Conservation (phyloP, 2,329 filamentous ascomycete genomes). For the Tolypocladium inflatum region DNA sequence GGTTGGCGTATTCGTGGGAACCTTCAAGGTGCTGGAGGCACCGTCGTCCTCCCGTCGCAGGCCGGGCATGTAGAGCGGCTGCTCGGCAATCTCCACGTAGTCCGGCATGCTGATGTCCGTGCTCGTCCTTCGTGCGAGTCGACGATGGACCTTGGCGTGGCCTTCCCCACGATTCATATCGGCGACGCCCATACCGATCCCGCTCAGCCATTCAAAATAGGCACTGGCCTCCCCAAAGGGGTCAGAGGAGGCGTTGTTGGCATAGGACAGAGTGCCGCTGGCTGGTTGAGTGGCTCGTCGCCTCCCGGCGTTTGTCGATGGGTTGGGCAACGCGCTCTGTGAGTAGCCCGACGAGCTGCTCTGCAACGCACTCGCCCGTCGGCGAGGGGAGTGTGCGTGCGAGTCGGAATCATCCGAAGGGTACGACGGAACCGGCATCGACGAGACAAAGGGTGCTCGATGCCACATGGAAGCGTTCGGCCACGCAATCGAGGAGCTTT, state of each 20-base stretch:
- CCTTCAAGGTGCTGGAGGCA: constrained; percentile 18
- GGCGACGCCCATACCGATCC: constrained; percentile 6
- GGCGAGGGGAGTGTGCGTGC: constrained; percentile 54
- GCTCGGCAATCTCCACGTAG: constrained; percentile 17
- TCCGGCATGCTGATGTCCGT: constrained; percentile 34
- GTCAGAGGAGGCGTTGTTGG: constrained; percentile 6
- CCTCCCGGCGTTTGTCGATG: not conserved
- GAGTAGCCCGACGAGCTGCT: not conserved
- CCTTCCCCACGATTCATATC: constrained; percentile 3
- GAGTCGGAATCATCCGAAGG: constrained; percentile 39
- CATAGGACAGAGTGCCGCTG: not conserved
- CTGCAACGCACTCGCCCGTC: constrained; percentile 10
- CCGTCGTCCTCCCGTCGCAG: constrained; percentile 23
- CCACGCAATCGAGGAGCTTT: constrained; percentile 69
- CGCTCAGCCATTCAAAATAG: constrained; percentile 18
- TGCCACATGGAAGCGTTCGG: constrained; percentile 65
- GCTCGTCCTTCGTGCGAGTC: constrained; percentile 16
- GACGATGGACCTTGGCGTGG: constrained; percentile 4
- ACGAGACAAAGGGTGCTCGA: constrained; percentile 31
- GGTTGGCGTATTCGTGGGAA: constrained; percentile 33
- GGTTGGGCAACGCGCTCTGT: not conserved
- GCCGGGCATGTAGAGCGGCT: constrained; percentile 7
- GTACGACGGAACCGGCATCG: constrained; percentile 30
- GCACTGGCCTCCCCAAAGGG: constrained; percentile 12
- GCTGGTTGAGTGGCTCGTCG: constrained; percentile 7